Percentiles rank a stretch among this genome's conserved stretches.
Conservation (phyloP, 805 yeast genomes). For the Cyberlindnera amylophila region DNA sequence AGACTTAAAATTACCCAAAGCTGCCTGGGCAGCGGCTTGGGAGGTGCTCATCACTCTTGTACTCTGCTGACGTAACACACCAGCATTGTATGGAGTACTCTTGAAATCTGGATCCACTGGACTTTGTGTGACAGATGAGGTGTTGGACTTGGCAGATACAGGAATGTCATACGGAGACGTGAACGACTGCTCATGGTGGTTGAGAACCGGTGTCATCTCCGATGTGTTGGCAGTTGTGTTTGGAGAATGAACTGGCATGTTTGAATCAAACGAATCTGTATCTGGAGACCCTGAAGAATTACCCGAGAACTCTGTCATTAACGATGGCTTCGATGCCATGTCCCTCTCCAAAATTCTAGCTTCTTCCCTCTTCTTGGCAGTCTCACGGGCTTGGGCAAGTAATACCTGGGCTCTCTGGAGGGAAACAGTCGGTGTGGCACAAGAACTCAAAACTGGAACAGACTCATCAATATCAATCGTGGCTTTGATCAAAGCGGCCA, state of each 20-base stretch:
- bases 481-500: slow-evolving; percentile 90
- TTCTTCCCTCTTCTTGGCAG: slow-evolving; percentile 53
- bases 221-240: slow-evolving; percentile 39
- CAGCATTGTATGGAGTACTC: slow-evolving; percentile 22
- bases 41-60: slow-evolving; percentile 17
- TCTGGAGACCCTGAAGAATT: slow-evolving; percentile 31
- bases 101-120: slow-evolving; percentile 24
- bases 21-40: slow-evolving; percentile 22
- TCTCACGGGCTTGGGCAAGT: slow-evolving; percentile 77
- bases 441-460: slow-evolving; percentile 87
- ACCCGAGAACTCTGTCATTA: slow-evolving; percentile 24
- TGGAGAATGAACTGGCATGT: slow-evolving; percentile 27
- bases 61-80: slow-evolving; percentile 22
- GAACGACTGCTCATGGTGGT: slow-evolving; percentile 32
- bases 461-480: slow-evolving; percentile 94
- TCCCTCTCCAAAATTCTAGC: slow-evolving; percentile 26
- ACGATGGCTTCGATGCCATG: slow-evolving; percentile 16
- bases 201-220: slow-evolving; percentile 28
- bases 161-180: slow-evolving; percentile 60
- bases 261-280: slow-evolving; percentile 28
- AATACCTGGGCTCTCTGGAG: slow-evolving; percentile 82
- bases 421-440: slow-evolving; percentile 93
- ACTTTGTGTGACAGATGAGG: slow-evolving; percentile 15
- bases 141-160: slow-evolving; percentile 35
- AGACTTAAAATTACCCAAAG: slow-evolving; percentile 5